Base-by-base conservation (phyloP, 139 green algal genomes). In the Chlamydomonas sp. region DNA sequence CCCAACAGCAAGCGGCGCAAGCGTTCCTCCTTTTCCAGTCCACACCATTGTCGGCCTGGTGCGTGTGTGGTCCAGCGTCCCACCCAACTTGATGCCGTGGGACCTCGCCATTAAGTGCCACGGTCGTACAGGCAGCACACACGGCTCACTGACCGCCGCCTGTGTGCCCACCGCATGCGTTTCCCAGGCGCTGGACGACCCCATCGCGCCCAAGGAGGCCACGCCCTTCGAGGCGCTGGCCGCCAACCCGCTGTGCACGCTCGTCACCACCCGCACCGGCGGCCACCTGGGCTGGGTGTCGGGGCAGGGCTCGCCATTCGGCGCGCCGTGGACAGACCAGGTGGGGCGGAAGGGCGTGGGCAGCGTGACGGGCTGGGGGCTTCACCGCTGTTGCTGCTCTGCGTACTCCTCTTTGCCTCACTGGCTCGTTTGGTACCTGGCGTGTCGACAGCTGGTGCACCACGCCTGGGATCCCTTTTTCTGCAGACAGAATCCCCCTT, bases 151-250 rank as follows among this genome's bases (percentile, higher is more conserved):
- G 7, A 10, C 59, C 76, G 2, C 12, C 59, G n/a, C n/a, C n/a
- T n/a, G n/a, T n/a, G n/a, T n/a, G n/a, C 60, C 49, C 77, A 2
- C n/a, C 62, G 16, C 5, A 2, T 49, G 17, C 67, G 5, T 4
- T 12, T 5, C 75, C 2, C 84, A 88, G 73, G 96, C 96, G 1
- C 87, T 90, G 49, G 95, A 99, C 85, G 97, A 99, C 89, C 97
- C 97, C 76, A 99, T 99, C 80, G 95, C 96, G 1, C 94, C 95
- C 8, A 91, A 88, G 73, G 89, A 93, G 18, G 95, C 93, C n/a
- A 98, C 97, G 2, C 97, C 97, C 0, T 93, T 93, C 63, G 79
- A 94, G 71, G 87, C 75, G 0, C 84, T 93, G 18, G 49, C 86
- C 0, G 84, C 86, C 16, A 98, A 98, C 91, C 89, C 91, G 0